Conservation (phyloP, 2,329 filamentous ascomycete genomes). For the Alternaria consortialis region DNA sequence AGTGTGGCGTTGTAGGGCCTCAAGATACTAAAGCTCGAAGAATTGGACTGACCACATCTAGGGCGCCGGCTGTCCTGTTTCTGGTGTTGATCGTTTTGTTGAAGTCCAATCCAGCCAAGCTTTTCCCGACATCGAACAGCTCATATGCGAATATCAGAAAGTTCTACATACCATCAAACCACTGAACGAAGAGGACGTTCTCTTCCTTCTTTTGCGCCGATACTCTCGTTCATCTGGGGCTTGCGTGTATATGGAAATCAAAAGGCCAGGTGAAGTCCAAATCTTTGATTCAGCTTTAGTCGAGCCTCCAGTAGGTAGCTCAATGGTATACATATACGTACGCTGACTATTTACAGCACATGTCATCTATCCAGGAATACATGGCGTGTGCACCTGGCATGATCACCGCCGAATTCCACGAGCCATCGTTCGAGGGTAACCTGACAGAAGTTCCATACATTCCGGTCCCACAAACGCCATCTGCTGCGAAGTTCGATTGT, state of each 20-base stretch:
- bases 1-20: neutral
- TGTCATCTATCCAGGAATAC: neutral
- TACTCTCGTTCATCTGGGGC: neutral
- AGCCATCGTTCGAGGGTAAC: neutral
- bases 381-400: neutral
- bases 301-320: neutral
- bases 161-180: neutral
- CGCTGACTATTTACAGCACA: neutral
- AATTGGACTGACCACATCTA: neutral
- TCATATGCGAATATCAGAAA: neutral
- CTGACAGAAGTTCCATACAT: neutral
- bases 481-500: neutral
- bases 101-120: neutral
- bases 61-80: neutral
- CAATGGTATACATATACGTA: neutral
- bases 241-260: constrained; percentile 5
- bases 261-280: constrained; percentile 17
- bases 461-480: neutral
- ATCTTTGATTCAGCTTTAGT: neutral
- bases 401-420: neutral
- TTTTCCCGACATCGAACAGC: neutral
- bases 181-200: constrained; percentile 1
- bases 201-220: constrained; percentile 3
- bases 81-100: neutral
- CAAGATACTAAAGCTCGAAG: too few relatives aligned